A percentile compares a stretch with the other conserved stretches of the same genome.
Conservation (phyloP, 139 green algal species). For the Limnomonas spitsbergensis region DNA sequence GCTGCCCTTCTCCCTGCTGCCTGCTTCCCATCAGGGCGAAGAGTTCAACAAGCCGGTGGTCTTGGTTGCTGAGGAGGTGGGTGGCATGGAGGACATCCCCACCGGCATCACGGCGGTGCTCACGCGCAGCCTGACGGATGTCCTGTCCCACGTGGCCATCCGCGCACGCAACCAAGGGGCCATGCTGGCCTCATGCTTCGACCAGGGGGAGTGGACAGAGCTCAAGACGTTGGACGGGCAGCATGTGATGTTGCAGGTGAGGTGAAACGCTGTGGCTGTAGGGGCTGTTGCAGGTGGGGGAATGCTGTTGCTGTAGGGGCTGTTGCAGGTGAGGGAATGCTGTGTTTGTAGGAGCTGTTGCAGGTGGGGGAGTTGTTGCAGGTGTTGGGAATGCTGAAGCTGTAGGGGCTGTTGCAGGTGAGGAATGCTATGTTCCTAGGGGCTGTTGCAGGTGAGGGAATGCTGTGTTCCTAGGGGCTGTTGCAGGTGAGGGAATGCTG, state of each 20-base stretch:
- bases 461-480: no score
- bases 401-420: no score
- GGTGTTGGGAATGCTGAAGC: no score
- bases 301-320: no score
- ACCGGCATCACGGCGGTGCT: conserved; percentile 63
- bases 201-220: conserved; percentile 47
- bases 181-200: conserved; percentile 79
- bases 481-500: no score
- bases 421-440: no score
- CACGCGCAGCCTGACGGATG: conserved; percentile 66
- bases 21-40: conserved; percentile 64
- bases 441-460: no score
- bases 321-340: no score
- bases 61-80: conserved; percentile 47
- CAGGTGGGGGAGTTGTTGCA: no score
- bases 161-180: conserved; percentile 68
- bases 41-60: conserved; percentile 45
- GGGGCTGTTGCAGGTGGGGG: no score
- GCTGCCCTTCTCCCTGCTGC: conserved; percentile 25
- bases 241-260: conserved; percentile 16
- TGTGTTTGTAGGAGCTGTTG: no score
- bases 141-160: conserved; percentile 89
- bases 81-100: conserved; percentile 90
- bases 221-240: conserved; percentile 25
- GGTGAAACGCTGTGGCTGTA: no score